Evolutionary conservation across 441 rosid genomes (phyloP), one percentile per base, ranked within the genome.

Genomic region (Gossypium davidsonii): DNA sequence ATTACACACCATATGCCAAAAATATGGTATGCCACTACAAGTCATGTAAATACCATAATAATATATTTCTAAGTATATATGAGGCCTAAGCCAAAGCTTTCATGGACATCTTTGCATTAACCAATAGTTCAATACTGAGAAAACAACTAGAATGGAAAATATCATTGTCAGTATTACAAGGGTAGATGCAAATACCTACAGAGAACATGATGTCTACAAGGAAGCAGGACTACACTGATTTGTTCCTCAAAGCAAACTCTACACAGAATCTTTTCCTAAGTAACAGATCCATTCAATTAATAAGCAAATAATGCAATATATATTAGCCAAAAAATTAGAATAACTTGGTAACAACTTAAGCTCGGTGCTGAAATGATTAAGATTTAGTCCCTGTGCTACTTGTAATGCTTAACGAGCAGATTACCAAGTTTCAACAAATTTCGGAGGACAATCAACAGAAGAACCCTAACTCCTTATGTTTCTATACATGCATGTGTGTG

Each of bases 231-330:
- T 49, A 81, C 52, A 12, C 79, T 81, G 66, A 89, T 89, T 2
- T 88, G 88, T 65, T 84, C 90, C 82, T 28, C 34, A 4, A 28
- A 28, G 34, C 34, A 28, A 28, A 28, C 79, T 84, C 89, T 82
- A 57, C 91, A 87, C 6, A 89, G 89, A 56, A 87, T 89, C 81
- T 78, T 89, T 72, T 87, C 91, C 93, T 89, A 85, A 58, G 62
- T 72, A 31, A 77, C 1, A 31, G 6, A 31, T 31, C 6, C 34
- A 4, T 17, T 49, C 56, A 71, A 55, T 17, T 44, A 21, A 74
- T 71, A 3, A 55, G 52, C 10, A 23, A 72, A 57, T 12, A 75
- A 1, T 0, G 5, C 11, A 49, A 21, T 9, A 15, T 3, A 34
- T 28, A 57, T 66, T 15, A 71, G 34, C 21, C 7, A 2, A 18